Conservation (phyloP, 164 flowering plant genomes). For the Umbellularia californica region DNA sequence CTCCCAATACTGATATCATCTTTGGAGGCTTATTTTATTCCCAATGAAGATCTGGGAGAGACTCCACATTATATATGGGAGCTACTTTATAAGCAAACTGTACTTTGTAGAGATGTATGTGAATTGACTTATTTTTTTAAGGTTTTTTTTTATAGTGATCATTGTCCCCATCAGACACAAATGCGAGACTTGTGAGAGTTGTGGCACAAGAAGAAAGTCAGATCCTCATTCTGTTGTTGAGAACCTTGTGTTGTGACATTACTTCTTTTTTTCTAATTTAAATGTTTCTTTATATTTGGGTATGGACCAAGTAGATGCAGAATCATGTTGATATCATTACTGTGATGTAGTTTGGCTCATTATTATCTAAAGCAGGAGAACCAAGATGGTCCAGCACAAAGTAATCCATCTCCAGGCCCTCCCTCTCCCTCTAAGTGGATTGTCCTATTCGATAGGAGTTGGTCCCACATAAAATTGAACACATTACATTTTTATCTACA, state of each 20-base stretch:
- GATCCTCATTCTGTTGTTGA: background rate
- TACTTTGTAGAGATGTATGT: background rate
- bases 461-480: too few relatives aligned
- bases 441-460: too few relatives aligned
- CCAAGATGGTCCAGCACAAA: too few relatives aligned
- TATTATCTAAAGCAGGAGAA: too few relatives aligned
- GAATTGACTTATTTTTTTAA: background rate
- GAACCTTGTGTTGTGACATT: background rate
- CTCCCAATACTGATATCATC: background rate
- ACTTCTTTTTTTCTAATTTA: too few relatives aligned
- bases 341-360: too few relatives aligned
- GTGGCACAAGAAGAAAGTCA: background rate
- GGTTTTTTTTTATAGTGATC: background rate
- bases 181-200: background rate
- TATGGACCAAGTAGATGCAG: too few relatives aligned
- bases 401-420: too few relatives aligned
- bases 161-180: background rate
- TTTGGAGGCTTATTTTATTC: background rate
- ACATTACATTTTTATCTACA: too few relatives aligned
- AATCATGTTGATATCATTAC: too few relatives aligned
- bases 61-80: background rate
- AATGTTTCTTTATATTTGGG: too few relatives aligned
- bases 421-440: too few relatives aligned
- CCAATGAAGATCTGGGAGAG: background rate
- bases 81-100: background rate